These are phyloP conservation scores for Taphrina pruni DNA, from an alignment of 1,139 yeast genomes.

Conservation along the genomic window DNA sequence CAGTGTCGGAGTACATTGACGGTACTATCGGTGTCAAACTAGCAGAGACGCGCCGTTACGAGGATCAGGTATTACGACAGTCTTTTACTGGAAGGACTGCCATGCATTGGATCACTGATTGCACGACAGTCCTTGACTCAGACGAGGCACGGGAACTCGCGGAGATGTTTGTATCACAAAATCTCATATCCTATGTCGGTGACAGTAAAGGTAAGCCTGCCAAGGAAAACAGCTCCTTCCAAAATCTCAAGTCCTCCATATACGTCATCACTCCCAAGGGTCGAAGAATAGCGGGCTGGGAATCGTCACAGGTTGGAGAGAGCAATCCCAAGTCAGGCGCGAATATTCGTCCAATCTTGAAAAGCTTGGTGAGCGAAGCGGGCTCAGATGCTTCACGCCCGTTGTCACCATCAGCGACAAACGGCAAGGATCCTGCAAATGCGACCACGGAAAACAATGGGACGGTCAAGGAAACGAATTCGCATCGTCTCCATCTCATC, in stretches of 20 bases:
- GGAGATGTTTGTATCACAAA: constrained; percentile 60
- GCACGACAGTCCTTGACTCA: constrained; percentile 69
- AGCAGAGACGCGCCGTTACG: constrained; percentile 44
- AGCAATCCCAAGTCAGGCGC: not conserved
- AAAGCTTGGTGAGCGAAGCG: not conserved
- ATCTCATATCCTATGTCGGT: constrained; percentile 58
- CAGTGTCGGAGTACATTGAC: constrained; percentile 41
- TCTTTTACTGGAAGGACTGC: constrained; percentile 77
- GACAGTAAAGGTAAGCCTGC: constrained; percentile 47
- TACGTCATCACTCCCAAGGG: constrained; percentile 56
- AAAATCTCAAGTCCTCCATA: constrained; percentile 52
- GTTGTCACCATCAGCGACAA: not conserved
- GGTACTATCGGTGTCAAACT: constrained; percentile 44
- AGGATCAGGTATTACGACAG: constrained; percentile 52
- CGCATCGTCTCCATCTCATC: constrained; percentile 56
- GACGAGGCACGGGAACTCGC: constrained; percentile 70
- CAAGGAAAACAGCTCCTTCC: constrained; percentile 46
- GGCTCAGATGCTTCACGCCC: constrained; percentile 8
- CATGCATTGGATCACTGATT: constrained; percentile 87
- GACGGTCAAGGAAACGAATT: constrained; percentile 40
- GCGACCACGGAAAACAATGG: not conserved
- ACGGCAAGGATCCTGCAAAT: not conserved
- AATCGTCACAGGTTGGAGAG: constrained; percentile 20
- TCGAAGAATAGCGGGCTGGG: constrained; percentile 55
- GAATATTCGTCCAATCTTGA: not conserved